Percentiles rank a stretch among this genome's conserved stretches.
Conservation (phyloP, 768 basidiomycete species). For the Hebeloma cylindrosporum region DNA sequence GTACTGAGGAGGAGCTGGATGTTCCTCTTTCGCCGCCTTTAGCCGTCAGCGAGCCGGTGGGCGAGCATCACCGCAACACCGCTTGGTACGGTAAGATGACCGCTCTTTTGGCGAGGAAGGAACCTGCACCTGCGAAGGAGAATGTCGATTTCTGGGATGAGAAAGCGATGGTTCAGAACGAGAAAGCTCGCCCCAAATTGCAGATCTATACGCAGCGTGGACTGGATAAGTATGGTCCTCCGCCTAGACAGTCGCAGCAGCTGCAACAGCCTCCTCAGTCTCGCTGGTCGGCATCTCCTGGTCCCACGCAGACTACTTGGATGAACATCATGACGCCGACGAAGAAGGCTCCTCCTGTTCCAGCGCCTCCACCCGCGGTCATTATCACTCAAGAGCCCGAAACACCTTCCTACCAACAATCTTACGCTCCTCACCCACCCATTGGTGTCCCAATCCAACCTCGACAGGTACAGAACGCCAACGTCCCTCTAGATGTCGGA, state of each 20-base stretch:
- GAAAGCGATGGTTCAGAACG: conserved; percentile 3
- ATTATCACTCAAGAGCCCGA: conserved; percentile 14
- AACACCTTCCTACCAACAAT: conserved; percentile 11
- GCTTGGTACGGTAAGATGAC: conserved; percentile 40
- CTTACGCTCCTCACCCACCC: conserved; percentile 18
- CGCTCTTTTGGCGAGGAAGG: conserved; percentile 24
- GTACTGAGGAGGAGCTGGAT: conserved; percentile 26
- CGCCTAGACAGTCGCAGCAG: conserved; percentile 2
- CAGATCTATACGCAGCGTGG: conserved; percentile 22
- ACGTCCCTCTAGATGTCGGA: conserved; percentile 26
- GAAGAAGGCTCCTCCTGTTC: conserved; percentile 20
- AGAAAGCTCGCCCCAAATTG: conserved; percentile 14
- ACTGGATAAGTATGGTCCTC: conserved; percentile 19
- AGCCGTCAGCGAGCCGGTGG: conserved; percentile 15
- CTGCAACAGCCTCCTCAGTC: conserved; percentile 16
- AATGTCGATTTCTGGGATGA: conserved; percentile 16
- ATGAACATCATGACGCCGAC: conserved; percentile 30
- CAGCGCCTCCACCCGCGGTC: conserved; percentile 10
- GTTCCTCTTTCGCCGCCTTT: conserved; percentile 13
- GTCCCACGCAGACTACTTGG: conserved; percentile 30
- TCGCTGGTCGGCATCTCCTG: conserved; percentile 42
- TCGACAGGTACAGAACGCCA: conserved; percentile 20
- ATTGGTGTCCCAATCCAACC: conserved; percentile 30
- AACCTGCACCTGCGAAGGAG: conserved; percentile 9
- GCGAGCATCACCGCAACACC: conserved; percentile 10